Conservation (phyloP, 345 rosid genomes). For the Rhizophora mangle region DNA sequence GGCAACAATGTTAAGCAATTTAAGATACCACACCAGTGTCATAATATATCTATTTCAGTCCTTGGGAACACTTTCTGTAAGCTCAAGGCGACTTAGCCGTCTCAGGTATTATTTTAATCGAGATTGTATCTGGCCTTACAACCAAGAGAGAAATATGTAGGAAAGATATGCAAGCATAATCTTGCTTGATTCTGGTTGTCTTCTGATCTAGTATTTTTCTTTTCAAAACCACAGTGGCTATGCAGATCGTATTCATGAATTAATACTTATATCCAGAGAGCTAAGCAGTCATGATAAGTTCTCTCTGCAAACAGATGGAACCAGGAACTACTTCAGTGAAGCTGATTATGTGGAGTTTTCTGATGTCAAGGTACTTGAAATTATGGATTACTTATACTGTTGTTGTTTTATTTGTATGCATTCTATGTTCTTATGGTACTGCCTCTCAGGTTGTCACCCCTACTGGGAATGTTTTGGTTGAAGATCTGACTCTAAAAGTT, state of each 20-base stretch:
- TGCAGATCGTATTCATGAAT: slow-evolving; percentile 96
- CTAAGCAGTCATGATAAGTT: slow-evolving; percentile 56
- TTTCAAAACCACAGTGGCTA: slow-evolving; percentile 61
- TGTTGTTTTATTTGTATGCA: slow-evolving; percentile 9
- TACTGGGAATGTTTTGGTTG: slow-evolving; percentile 84
- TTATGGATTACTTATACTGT: not conserved
- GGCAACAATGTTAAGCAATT: slow-evolving; percentile 96
- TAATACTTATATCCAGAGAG: slow-evolving; percentile 81
- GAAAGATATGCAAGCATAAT: not conserved
- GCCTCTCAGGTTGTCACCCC: slow-evolving; percentile 90
- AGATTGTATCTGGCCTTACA: not conserved
- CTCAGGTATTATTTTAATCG: slow-evolving; percentile 57
- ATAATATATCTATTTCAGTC: slow-evolving; percentile 88
- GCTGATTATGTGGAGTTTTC: slow-evolving; percentile 90
- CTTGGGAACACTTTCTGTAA: slow-evolving; percentile 84
- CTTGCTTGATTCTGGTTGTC: slow-evolving; percentile 6
- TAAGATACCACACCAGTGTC: slow-evolving; percentile 98
- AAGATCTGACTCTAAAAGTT: slow-evolving; percentile 83
- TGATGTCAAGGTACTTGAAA: slow-evolving; percentile 76
- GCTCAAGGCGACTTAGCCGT: slow-evolving; percentile 88
- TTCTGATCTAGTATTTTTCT: slow-evolving; percentile 1
- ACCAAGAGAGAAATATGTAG: not conserved
- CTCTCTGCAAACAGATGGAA: slow-evolving; percentile 63
- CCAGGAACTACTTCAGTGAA: slow-evolving; percentile 73
- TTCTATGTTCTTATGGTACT: slow-evolving; percentile 21